phyloP scores from a whole-genome alignment of 768 basidiomycete genomes.

The Rossbeevera mucosa region DNA sequence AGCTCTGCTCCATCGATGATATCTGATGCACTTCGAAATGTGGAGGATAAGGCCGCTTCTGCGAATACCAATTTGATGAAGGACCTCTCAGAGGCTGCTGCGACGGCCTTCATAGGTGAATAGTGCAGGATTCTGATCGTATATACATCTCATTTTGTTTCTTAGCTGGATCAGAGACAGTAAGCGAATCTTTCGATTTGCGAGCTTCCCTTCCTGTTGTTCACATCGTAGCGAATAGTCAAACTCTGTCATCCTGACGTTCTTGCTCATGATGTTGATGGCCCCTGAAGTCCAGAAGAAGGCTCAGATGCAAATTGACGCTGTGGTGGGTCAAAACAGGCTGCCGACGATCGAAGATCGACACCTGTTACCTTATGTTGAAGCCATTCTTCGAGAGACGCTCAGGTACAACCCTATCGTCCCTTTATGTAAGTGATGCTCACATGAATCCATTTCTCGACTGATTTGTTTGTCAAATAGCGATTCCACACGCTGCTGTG shows the following conservation, averaged over 20 bases:
- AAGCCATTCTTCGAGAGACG: constrained; percentile 18
- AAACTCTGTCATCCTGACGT: constrained; percentile 20
- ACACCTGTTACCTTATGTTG: constrained; percentile 16
- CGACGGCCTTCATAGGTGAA: constrained; percentile 19
- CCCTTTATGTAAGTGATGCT: constrained; percentile 13
- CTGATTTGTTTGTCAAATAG: constrained; percentile 4
- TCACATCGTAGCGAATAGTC: constrained; percentile 12
- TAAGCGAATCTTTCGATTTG: neutral
- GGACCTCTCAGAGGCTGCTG: constrained; percentile 20
- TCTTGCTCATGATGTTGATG: constrained; percentile 18
- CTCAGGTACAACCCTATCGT: constrained; percentile 12
- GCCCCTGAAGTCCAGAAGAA: constrained; percentile 14
- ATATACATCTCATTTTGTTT: neutral
- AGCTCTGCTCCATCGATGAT: constrained; percentile 15
- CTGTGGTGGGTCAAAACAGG: constrained; percentile 10
- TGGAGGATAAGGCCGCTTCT: constrained; percentile 5
- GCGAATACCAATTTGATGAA: constrained; percentile 4
- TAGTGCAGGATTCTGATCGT: neutral
- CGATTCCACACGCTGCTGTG: constrained; percentile 30
- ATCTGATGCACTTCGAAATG: constrained; percentile 13
- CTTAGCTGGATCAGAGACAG: constrained; percentile 21
- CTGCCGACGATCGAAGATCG: constrained; percentile 16
- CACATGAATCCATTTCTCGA: neutral
- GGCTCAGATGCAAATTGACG: constrained; percentile 23
- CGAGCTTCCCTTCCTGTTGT: neutral